Percentiles rank a stretch among this genome's conserved stretches.
phyloP scores from a whole-genome alignment of 208 protist genomes.

The Herpetomonas tarakana region DNA sequence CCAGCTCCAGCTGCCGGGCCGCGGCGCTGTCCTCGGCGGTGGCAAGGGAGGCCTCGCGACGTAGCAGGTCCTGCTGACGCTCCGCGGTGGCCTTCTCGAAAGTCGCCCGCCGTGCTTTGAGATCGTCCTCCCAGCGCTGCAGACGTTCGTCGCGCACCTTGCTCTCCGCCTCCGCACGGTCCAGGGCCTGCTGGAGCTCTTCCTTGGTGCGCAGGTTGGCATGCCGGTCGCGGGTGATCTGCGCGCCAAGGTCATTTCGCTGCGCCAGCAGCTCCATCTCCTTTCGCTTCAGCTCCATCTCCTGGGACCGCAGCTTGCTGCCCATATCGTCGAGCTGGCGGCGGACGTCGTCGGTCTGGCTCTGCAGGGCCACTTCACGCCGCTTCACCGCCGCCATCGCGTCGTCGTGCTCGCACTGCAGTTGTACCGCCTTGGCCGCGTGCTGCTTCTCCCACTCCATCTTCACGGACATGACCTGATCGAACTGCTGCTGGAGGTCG shows the following conservation, averaged over 20 bases:
- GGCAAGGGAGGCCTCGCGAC: slow-evolving; percentile 20
- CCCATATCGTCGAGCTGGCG: slow-evolving; percentile 19
- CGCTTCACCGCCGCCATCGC: slow-evolving; percentile 7
- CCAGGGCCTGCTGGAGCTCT: slow-evolving; percentile 33
- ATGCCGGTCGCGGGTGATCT: slow-evolving; percentile 32
- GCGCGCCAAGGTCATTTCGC: slow-evolving; percentile 28
- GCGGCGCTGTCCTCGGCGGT: slow-evolving; percentile 19
- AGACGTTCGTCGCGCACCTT: slow-evolving; percentile 27
- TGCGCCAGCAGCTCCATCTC: slow-evolving; percentile 30
- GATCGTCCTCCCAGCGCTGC: slow-evolving; percentile 22
- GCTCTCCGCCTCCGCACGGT: slow-evolving; percentile 21
- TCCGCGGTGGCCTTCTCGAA: slow-evolving; percentile 27
- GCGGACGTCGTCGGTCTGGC: slow-evolving; percentile 17
- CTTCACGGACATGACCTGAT: slow-evolving; percentile 19
- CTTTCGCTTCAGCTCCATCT: slow-evolving; percentile 42
- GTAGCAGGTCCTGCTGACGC: slow-evolving; percentile 24
- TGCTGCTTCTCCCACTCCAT: slow-evolving; percentile 22
- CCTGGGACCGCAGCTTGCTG: slow-evolving; percentile 26
- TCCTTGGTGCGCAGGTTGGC: slow-evolving; percentile 31
- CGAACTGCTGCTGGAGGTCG: slow-evolving; percentile 27
- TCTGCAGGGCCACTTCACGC: slow-evolving; percentile 7
- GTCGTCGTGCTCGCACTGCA: slow-evolving; percentile 15
- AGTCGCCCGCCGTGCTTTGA: slow-evolving; percentile 24
- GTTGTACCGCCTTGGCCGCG: slow-evolving; percentile 9
- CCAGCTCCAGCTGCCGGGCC: slow-evolving; percentile 22